A percentile compares a stretch with the other conserved stretches of the same genome.
These are phyloP conservation scores for Lactarius hatsudake DNA, from an alignment of 768 basidiomycete species.

Conservation along the genomic window DNA sequence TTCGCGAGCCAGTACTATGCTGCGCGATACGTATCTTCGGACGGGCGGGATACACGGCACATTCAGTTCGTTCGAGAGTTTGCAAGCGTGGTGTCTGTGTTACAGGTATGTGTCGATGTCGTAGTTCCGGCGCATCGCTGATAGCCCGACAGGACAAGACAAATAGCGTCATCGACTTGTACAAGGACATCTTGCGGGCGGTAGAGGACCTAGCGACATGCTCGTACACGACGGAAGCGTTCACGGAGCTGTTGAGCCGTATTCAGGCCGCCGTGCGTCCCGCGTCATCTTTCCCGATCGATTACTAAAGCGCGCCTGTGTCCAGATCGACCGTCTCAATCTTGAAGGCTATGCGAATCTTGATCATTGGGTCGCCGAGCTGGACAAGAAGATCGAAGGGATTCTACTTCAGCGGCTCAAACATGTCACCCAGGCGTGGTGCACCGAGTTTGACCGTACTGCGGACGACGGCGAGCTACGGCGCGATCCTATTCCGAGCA, in stretches of 20 bases:
- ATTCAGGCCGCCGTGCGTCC: constrained; percentile 78
- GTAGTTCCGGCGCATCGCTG: background rate
- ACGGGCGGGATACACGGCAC: constrained; percentile 82
- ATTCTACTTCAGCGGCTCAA: constrained; percentile 73
- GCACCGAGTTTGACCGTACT: constrained; percentile 73
- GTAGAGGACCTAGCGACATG: constrained; percentile 89
- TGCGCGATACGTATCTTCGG: constrained; percentile 70
- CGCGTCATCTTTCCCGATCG: background rate
- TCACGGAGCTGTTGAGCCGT: constrained; percentile 70
- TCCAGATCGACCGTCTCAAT: constrained; percentile 88
- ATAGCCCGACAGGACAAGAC: constrained; percentile 72
- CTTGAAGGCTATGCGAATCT: constrained; percentile 87
- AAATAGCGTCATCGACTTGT: constrained; percentile 87
- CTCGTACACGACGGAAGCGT: constrained; percentile 78
- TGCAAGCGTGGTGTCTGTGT: constrained; percentile 84
- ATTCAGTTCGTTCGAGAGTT: constrained; percentile 95
- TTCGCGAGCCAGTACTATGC: constrained; percentile 94
- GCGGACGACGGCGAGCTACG: constrained; percentile 62
- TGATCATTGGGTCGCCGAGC: constrained; percentile 54
- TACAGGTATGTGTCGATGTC: constrained; percentile 56
- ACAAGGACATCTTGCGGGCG: constrained; percentile 77
- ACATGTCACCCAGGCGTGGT: constrained; percentile 84
- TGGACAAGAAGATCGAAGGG: constrained; percentile 73
- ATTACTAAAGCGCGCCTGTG: background rate
- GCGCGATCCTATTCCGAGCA: constrained; percentile 52